Percentiles rank a stretch among this genome's conserved stretches.
phyloP scores from a whole-genome alignment of 352 stramenopile species.

The Phytophthora quininea region DNA sequence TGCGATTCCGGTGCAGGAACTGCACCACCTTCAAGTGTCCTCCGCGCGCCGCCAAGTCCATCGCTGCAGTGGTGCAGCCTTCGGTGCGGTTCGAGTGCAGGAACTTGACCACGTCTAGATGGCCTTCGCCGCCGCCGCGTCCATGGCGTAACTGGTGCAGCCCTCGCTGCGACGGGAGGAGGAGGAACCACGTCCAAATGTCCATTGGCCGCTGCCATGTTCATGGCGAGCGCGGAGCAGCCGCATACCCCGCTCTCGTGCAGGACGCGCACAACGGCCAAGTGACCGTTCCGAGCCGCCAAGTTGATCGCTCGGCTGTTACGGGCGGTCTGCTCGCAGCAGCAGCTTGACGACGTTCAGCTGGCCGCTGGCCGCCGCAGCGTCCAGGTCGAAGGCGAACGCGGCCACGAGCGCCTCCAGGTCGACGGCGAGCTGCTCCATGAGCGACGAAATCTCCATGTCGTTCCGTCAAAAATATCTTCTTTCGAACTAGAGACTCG shows the following conservation, averaged over 20 bases:
- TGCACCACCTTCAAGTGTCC: conserved; percentile 39
- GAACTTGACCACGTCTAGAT: conserved; percentile 44
- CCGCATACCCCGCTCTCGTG: conserved; percentile 11
- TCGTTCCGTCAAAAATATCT: conserved; percentile 11
- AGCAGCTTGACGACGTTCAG: conserved; percentile 34
- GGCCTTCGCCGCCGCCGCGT: conserved; percentile 42
- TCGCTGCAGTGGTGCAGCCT: conserved; percentile 39
- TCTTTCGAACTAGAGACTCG: conserved; percentile 20
- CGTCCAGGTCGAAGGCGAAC: conserved; percentile 41
- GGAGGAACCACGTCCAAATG: conserved; percentile 39
- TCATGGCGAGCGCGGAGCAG: conserved; percentile 39
- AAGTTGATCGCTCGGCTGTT: conserved; percentile 31
- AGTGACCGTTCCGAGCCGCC: conserved; percentile 25
- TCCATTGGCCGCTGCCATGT: conserved; percentile 39
- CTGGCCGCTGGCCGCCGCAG: conserved; percentile 24
- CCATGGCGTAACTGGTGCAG: conserved; percentile 48
- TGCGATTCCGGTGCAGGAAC: conserved; percentile 42
- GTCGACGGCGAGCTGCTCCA: conserved; percentile 21
- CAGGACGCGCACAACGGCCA: conserved; percentile 25
- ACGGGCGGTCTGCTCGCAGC: conserved; percentile 13
- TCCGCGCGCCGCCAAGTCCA: conserved; percentile 38
- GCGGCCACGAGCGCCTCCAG: conserved; percentile 35
- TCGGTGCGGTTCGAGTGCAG: conserved; percentile 37
- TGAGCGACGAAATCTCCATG: conserved; percentile 18
- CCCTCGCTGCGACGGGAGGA: conserved; percentile 38